Evolutionary conservation across 73 alveolate species (phyloP).

Genomic region (Tetrahymena thermophila): DNA sequence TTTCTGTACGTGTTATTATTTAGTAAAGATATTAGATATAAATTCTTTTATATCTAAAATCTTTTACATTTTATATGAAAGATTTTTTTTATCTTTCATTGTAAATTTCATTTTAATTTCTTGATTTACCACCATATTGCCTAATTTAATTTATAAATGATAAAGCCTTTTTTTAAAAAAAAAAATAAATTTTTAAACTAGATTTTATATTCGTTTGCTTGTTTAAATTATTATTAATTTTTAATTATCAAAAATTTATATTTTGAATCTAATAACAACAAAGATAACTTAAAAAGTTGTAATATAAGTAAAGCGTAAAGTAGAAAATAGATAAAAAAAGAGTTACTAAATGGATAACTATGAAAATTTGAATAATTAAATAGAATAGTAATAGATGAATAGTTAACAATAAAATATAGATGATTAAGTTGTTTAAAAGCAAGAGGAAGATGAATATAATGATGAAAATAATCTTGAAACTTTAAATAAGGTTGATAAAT

Average conservation of each 20-base stretch:
- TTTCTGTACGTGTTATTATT: background rate
- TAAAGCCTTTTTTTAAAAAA: too few species aligned
- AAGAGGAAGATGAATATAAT: background rate
- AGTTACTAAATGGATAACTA: background rate
- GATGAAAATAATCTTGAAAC: background rate
- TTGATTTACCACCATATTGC: background rate
- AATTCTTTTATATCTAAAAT: background rate
- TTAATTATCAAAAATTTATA: background rate
- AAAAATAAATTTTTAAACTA: too few species aligned
- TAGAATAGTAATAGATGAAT: background rate
- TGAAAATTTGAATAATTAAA: background rate
- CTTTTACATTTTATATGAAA: background rate
- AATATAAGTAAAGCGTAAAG: too few species aligned
- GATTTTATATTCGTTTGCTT: too few species aligned
- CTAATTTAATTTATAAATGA: too few species aligned
- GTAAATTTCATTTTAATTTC: background rate
- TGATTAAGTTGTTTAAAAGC: background rate
- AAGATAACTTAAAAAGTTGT: background rate
- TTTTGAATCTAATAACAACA: background rate
- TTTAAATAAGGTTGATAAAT: background rate
- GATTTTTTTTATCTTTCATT: background rate
- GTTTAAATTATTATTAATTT: too few species aligned
- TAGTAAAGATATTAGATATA: background rate
- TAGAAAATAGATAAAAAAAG: too few species aligned
- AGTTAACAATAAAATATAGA: background rate